Conservation (phyloP, 106 monocot genomes). For the Vanilla planifolia region DNA sequence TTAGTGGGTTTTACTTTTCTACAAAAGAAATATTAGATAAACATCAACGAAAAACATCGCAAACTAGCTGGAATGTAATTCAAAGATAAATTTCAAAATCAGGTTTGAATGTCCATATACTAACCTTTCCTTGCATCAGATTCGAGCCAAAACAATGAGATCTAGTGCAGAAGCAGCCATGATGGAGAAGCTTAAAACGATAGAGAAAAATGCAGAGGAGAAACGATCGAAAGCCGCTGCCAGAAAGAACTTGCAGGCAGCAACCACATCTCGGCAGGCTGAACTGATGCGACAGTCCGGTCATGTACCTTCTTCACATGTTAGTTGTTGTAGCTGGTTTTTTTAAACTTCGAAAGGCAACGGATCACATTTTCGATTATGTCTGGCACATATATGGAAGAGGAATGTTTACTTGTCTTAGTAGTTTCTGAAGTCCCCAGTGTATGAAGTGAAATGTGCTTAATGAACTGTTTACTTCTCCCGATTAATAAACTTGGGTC, state of each 20-base stretch:
- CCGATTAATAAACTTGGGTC: too few relatives aligned
- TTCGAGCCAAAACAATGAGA: slow-evolving; percentile 42
- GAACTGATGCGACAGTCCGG: slow-evolving; percentile 46
- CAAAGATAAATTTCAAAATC: background rate
- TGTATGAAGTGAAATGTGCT: too few relatives aligned
- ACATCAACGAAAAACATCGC: background rate
- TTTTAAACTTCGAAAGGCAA: too few relatives aligned
- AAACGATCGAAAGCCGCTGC: slow-evolving; percentile 47
- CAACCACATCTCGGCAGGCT: slow-evolving; percentile 27
- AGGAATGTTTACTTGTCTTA: too few relatives aligned
- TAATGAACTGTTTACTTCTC: too few relatives aligned
- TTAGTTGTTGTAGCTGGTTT: slow-evolving; percentile 54
- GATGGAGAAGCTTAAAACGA: slow-evolving; percentile 19
- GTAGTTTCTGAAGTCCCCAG: too few relatives aligned
- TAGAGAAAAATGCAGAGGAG: slow-evolving; percentile 28
- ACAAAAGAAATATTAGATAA: too few relatives aligned
- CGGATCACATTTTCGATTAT: too few relatives aligned
- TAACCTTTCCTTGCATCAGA: slow-evolving; percentile 16
- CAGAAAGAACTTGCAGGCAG: slow-evolving; percentile 30
- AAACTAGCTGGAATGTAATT: background rate
- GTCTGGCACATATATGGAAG: too few relatives aligned
- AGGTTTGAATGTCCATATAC: background rate
- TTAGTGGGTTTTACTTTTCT: too few relatives aligned
- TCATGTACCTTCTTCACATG: slow-evolving; percentile 17
- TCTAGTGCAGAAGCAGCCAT: slow-evolving; percentile 44